These are phyloP conservation scores for Jackrogersella multiformis DNA, from an alignment of 495 filamentous ascomycete genomes.

Conservation along the genomic window DNA sequence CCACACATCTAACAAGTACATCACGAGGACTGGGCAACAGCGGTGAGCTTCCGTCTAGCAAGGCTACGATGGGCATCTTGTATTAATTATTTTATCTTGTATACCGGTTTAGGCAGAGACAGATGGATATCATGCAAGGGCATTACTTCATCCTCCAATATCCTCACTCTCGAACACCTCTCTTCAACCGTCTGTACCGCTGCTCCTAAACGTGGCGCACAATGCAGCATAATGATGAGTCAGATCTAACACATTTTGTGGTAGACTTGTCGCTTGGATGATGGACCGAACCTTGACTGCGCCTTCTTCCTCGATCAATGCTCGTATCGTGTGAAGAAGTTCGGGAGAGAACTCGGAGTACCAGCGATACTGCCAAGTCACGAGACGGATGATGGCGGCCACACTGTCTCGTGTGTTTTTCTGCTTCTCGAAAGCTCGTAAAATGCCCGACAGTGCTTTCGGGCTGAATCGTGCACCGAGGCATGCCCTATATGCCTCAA, in stretches of 20 bases:
- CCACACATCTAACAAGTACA: too few species aligned
- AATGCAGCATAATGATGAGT: conserved; percentile 96
- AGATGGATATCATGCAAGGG: conserved; percentile 34
- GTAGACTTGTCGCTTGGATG: conserved; percentile 92
- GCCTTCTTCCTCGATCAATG: conserved; percentile 95
- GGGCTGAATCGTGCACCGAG: conserved; percentile 85
- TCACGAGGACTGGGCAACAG: not conserved
- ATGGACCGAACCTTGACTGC: conserved; percentile 97
- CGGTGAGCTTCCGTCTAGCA: not conserved
- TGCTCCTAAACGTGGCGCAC: conserved; percentile 93
- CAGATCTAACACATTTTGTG: conserved; percentile 90
- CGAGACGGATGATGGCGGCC: conserved; percentile 81
- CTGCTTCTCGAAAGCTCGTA: conserved; percentile 76
- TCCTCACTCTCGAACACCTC: not conserved
- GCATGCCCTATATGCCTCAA: conserved; percentile 90
- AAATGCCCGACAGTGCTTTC: conserved; percentile 84
- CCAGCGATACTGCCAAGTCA: conserved; percentile 99
- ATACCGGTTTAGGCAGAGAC: conserved; percentile 19
- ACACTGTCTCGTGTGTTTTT: conserved; percentile 79
- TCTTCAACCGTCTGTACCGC: conserved; percentile 82
- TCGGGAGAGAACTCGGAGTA: conserved; percentile 98
- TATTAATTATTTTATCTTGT: conserved; percentile 17
- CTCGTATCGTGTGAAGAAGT: conserved; percentile 84
- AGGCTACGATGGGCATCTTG: not conserved
- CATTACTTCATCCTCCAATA: conserved; percentile 21